Conservation (phyloP, 805 yeast species). For the Metschnikowia shivogae region DNA sequence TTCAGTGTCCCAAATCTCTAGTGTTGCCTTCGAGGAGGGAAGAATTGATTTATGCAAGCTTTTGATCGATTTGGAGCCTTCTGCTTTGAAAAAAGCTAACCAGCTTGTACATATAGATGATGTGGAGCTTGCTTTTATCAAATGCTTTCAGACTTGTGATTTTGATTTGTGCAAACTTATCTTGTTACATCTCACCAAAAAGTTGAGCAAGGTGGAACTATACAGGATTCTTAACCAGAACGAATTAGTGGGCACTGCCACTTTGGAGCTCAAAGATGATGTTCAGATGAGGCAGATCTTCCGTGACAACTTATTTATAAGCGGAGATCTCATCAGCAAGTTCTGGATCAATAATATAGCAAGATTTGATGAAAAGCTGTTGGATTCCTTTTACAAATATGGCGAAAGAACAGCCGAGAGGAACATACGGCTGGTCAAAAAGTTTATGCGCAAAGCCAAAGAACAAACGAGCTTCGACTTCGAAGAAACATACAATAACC, state of each 20-base stretch:
- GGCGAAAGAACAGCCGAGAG: slow-evolving; percentile 27
- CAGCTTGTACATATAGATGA: slow-evolving; percentile 70
- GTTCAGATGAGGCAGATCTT: slow-evolving; percentile 10
- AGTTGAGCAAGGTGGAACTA: slow-evolving; percentile 61
- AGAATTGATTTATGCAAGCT: slow-evolving; percentile 62
- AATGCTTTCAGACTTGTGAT: slow-evolving; percentile 59
- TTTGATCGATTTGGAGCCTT: slow-evolving; percentile 66
- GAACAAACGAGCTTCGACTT: slow-evolving; percentile 1
- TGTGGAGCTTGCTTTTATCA: slow-evolving; percentile 60
- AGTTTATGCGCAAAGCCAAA: background rate
- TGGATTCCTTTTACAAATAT: slow-evolving; percentile 29
- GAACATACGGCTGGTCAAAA: slow-evolving; percentile 3
- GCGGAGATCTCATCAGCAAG: slow-evolving; percentile 36
- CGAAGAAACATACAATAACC: slow-evolving; percentile 16
- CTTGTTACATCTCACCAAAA: slow-evolving; percentile 49
- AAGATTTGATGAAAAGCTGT: slow-evolving; percentile 17
- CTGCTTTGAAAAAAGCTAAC: slow-evolving; percentile 51
- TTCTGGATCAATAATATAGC: slow-evolving; percentile 36
- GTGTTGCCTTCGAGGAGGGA: slow-evolving; percentile 77
- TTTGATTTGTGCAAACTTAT: slow-evolving; percentile 58
- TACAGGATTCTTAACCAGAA: slow-evolving; percentile 58
- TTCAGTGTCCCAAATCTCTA: slow-evolving; percentile 57
- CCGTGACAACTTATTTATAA: slow-evolving; percentile 24
- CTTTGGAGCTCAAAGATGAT: slow-evolving; percentile 18
- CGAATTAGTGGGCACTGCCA: slow-evolving; percentile 27